These are phyloP conservation scores for Penicillium digitatum DNA, from an alignment of 2,329 filamentous ascomycete genomes.

Conservation along the genomic window DNA sequence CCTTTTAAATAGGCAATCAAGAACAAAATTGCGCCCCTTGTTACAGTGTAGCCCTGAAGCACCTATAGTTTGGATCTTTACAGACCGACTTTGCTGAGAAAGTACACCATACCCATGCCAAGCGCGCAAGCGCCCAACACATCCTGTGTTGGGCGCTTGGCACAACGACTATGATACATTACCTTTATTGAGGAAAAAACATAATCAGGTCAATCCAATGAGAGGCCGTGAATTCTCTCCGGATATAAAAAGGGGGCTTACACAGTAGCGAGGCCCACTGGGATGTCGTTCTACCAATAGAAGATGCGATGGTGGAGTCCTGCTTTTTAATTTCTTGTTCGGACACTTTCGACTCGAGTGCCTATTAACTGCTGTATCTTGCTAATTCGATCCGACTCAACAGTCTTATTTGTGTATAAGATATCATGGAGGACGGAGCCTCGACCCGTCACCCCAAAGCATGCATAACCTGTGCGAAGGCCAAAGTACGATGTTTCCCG, in stretches of 20 bases:
- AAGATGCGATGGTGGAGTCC: not conserved
- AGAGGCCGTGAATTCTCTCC: too few relatives aligned
- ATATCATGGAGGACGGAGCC: slow-evolving; percentile 8
- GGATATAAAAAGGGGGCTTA: not conserved
- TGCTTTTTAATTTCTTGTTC: not conserved
- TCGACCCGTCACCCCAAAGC: slow-evolving; percentile 17
- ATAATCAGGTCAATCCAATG: too few relatives aligned
- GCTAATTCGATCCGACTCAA: not conserved
- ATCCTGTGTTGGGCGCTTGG: too few relatives aligned
- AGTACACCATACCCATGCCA: too few relatives aligned
- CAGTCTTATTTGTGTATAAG: not conserved
- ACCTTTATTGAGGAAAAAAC: not conserved
- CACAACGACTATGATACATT: too few relatives aligned
- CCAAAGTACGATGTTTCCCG: slow-evolving; percentile 21
- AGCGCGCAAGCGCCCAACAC: too few relatives aligned
- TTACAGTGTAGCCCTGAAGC: too few relatives aligned
- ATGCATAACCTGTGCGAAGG: slow-evolving; percentile 21
- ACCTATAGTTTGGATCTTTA: too few relatives aligned
- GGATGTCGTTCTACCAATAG: not conserved
- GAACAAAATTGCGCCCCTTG: too few relatives aligned
- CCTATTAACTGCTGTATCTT: not conserved
- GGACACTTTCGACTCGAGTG: not conserved
- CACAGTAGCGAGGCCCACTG: not conserved
- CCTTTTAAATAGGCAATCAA: not conserved
- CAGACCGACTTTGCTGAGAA: too few relatives aligned